Conservation (phyloP, 2,329 filamentous ascomycete species). For the Alternaria metachromatica region DNA sequence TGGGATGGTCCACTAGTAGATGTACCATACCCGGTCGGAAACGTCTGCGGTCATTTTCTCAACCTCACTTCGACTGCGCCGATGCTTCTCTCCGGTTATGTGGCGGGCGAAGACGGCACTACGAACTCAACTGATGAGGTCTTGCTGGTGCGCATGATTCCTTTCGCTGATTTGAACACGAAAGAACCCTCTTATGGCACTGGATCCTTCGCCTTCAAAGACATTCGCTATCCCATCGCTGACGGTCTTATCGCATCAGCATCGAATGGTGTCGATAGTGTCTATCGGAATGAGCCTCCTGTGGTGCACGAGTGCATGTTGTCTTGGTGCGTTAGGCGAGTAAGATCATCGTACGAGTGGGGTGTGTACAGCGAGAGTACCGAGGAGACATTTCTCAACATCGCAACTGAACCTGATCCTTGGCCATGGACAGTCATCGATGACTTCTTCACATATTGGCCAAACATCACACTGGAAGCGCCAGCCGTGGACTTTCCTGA, state of each 20-base stretch:
- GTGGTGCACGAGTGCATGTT: constrained; percentile 29
- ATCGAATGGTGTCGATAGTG: not conserved
- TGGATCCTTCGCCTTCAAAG: constrained; percentile 26
- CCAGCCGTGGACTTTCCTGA: not conserved
- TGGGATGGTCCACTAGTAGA: not conserved
- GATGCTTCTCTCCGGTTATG: constrained; percentile 25
- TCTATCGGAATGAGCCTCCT: constrained; percentile 14
- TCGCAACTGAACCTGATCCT: not conserved
- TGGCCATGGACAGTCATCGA: not conserved
- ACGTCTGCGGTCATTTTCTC: constrained; percentile 34
- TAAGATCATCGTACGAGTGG: constrained; percentile 23
- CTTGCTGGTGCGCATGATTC: constrained; percentile 17
- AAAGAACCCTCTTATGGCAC: constrained; percentile 8
- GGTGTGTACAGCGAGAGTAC: no score
- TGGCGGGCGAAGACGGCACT: no score
- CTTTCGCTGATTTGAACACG: constrained; percentile 5
- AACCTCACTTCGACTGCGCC: constrained; percentile 23
- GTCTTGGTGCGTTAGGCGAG: constrained; percentile 31
- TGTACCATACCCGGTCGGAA: constrained; percentile 20
- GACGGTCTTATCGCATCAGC: constrained; percentile 19
- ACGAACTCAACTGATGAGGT: constrained; percentile 8
- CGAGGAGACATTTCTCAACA: not conserved
- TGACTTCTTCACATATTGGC: no score
- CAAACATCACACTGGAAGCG: not conserved
- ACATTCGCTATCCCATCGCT: constrained; percentile 10